These are phyloP conservation scores for Podospora pseudocomata DNA, from an alignment of 495 filamentous ascomycete genomes.

Conservation along the genomic window DNA sequence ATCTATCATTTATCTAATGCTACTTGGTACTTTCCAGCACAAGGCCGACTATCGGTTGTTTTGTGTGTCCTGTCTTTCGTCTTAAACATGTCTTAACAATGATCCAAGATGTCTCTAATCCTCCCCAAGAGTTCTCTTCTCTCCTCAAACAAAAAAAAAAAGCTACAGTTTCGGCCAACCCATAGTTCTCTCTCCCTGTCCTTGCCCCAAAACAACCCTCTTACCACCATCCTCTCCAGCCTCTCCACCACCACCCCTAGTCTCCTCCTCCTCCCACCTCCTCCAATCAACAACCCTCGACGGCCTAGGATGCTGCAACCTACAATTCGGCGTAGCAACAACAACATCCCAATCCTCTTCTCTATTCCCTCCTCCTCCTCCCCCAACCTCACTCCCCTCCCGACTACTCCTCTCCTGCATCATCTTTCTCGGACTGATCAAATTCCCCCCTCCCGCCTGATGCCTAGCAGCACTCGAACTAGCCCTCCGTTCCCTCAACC, in stretches of 20 bases:
- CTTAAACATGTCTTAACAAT: neutral
- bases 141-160: neutral
- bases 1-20: neutral
- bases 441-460: neutral
- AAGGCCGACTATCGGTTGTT: neutral
- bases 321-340: conserved; percentile 29
- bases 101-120: neutral
- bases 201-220: neutral
- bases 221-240: neutral
- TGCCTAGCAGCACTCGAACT: conserved; percentile 1
- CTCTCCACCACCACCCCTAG: neutral
- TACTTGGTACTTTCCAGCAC: neutral
- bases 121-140: too few species aligned
- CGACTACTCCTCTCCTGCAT: neutral
- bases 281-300: conserved; percentile 31
- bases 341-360: conserved; percentile 19
- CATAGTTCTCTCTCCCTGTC: neutral
- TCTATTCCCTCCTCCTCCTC: neutral
- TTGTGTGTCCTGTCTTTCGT: neutral
- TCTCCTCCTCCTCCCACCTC: conserved; percentile 17
- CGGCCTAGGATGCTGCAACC: conserved; percentile 35
- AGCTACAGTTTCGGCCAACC: neutral
- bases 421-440: conserved; percentile 1
- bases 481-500: conserved; percentile 22
- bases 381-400: neutral